Evolutionary conservation across 768 basidiomycete genomes (phyloP).

Genomic region (Russula sp.): DNA sequence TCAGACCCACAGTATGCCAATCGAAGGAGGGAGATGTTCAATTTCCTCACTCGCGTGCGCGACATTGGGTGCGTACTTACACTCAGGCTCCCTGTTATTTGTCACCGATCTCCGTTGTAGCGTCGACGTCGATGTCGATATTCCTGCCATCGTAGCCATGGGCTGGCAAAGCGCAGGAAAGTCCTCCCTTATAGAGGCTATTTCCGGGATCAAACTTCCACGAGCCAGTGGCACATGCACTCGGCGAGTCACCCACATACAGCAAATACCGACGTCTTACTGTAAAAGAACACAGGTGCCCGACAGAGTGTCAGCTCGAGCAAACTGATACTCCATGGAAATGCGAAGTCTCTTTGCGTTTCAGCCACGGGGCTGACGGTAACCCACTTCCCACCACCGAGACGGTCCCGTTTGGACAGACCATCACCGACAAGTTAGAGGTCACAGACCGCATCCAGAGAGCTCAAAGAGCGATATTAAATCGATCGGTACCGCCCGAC

Average conservation of each 20-base stretch:
- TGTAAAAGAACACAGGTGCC: constrained; percentile 29
- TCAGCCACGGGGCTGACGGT: constrained; percentile 27
- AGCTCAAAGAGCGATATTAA: constrained; percentile 61
- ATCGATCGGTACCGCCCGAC: constrained; percentile 36
- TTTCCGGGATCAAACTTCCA: constrained; percentile 66
- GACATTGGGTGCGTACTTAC: constrained; percentile 47
- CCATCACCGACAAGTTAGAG: constrained; percentile 44
- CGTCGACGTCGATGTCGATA: constrained; percentile 60
- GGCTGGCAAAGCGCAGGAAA: constrained; percentile 73
- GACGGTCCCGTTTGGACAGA: constrained; percentile 27
- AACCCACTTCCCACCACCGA: constrained; percentile 31
- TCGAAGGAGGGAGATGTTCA: constrained; percentile 42
- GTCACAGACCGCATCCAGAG: constrained; percentile 65
- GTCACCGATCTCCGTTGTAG: constrained; percentile 31
- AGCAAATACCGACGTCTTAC: not conserved
- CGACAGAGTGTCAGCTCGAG: constrained; percentile 34
- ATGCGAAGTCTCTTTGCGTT: constrained; percentile 32
- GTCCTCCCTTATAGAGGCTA: constrained; percentile 71
- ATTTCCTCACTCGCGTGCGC: constrained; percentile 54
- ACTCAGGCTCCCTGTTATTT: constrained; percentile 12
- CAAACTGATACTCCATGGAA: constrained; percentile 30
- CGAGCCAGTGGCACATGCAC: constrained; percentile 71
- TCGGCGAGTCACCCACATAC: constrained; percentile 36
- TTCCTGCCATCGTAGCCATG: constrained; percentile 68
- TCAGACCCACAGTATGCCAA: constrained; percentile 41